phyloP scores from a whole-genome alignment of 2,329 filamentous ascomycete genomes.

The Venturia pyrina region DNA sequence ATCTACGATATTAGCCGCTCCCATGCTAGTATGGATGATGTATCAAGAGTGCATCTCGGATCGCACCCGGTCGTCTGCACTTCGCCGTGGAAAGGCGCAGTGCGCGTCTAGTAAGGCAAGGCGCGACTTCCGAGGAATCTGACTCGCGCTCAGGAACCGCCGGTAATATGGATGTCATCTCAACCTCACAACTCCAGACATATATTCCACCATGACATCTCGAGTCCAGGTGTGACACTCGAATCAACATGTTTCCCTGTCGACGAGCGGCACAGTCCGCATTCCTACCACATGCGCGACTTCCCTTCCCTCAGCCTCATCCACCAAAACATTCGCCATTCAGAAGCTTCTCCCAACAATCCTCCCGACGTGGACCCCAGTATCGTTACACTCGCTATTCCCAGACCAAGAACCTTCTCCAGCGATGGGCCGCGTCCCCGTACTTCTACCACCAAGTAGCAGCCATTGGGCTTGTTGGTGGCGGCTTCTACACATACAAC shows the following conservation, averaged over 20 bases:
- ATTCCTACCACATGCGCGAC: background rate
- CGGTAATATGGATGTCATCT: background rate
- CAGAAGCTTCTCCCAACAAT: background rate
- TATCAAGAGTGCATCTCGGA: background rate
- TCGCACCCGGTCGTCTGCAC: background rate
- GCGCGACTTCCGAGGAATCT: background rate
- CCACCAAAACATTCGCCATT: background rate
- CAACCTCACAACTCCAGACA: background rate
- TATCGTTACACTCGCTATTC: constrained; percentile 7
- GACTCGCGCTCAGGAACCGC: background rate
- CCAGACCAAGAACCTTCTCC: background rate
- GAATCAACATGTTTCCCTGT: background rate
- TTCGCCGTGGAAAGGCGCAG: background rate
- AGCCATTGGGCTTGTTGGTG: constrained; percentile 31
- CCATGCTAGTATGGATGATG: background rate
- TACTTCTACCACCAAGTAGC: constrained; percentile 38
- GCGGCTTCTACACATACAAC: constrained; percentile 56
- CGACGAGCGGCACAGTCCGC: background rate
- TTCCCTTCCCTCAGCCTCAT: background rate
- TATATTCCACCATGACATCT: background rate
- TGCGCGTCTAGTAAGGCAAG: background rate
- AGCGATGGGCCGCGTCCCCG: constrained; percentile 31
- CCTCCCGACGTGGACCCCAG: background rate
- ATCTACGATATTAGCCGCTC: background rate
- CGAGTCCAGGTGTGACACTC: background rate